phyloP scores from a whole-genome alignment of 768 basidiomycete genomes.

The Cystobasidium ongulense region DNA sequence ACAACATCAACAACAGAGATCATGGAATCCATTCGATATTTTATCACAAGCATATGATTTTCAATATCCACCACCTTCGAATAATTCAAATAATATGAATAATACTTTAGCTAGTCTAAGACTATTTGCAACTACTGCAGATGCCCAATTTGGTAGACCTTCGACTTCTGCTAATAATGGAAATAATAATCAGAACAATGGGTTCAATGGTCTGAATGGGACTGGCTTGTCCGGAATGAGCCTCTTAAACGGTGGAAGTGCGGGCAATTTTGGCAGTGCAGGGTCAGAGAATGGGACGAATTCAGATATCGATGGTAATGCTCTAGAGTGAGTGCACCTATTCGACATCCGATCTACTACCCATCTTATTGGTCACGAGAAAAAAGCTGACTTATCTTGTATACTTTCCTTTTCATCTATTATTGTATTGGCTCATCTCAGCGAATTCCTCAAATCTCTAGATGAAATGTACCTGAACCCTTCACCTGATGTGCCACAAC shows the following conservation, averaged over 20 bases:
- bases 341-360: too few relatives aligned
- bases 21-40: conserved; percentile 25
- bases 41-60: conserved; percentile 25
- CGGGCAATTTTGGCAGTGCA: conserved; percentile 45
- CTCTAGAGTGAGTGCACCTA: conserved; percentile 36
- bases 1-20: background rate
- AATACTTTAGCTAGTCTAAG: conserved; percentile 23
- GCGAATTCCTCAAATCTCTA: conserved; percentile 79
- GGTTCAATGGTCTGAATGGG: background rate
- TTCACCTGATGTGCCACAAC: conserved; percentile 52
- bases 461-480: conserved; percentile 63
- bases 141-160: conserved; percentile 26
- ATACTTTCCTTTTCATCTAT: background rate
- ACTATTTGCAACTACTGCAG: conserved; percentile 25
- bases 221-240: background rate
- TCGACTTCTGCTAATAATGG: background rate
- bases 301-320: conserved; percentile 39
- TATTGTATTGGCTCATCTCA: conserved; percentile 43
- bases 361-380: background rate
- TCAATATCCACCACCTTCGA: conserved; percentile 24
- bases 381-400: background rate
- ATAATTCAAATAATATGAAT: background rate
- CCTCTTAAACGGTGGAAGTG: background rate
- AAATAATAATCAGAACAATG: background rate
- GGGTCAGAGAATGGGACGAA: conserved; percentile 19